Evolutionary conservation across 73 alveolate genomes (phyloP).

Genomic region (Blepharisma japonicum): DNA sequence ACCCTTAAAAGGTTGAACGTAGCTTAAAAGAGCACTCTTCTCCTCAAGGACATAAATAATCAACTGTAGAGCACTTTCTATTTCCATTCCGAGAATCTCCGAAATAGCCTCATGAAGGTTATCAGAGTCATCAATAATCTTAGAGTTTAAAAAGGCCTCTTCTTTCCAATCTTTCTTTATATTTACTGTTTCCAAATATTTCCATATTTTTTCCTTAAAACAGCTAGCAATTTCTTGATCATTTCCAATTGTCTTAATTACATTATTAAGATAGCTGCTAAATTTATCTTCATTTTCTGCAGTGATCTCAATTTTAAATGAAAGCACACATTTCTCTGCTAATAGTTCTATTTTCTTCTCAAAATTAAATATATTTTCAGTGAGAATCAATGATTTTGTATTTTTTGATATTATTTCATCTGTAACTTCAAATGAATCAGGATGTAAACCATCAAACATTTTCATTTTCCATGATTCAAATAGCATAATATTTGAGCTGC

Average conservation of each 20-base stretch:
- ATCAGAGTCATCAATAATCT: background rate
- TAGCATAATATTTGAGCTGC: background rate
- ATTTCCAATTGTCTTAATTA: no score
- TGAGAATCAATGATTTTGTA: background rate
- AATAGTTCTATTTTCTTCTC: background rate
- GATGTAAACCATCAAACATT: conserved; percentile 14
- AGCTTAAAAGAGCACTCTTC: no score
- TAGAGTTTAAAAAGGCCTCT: background rate
- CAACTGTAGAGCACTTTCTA: no score
- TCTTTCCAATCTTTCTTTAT: background rate
- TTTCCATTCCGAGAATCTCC: no score
- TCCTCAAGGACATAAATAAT: no score
- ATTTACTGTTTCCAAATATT: no score
- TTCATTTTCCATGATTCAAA: conserved; percentile 21
- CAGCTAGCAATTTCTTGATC: no score
- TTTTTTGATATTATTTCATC: background rate
- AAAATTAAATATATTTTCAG: background rate
- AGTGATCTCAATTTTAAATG: no score
- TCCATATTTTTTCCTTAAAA: no score
- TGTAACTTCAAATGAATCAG: background rate
- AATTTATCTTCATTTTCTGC: no score
- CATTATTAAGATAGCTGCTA: no score
- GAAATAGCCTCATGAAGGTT: background rate
- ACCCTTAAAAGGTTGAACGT: no score
- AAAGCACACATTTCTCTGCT: background rate